Conservation (phyloP, 2,329 filamentous ascomycete genomes). For the Cladorrhinum sp. region DNA sequence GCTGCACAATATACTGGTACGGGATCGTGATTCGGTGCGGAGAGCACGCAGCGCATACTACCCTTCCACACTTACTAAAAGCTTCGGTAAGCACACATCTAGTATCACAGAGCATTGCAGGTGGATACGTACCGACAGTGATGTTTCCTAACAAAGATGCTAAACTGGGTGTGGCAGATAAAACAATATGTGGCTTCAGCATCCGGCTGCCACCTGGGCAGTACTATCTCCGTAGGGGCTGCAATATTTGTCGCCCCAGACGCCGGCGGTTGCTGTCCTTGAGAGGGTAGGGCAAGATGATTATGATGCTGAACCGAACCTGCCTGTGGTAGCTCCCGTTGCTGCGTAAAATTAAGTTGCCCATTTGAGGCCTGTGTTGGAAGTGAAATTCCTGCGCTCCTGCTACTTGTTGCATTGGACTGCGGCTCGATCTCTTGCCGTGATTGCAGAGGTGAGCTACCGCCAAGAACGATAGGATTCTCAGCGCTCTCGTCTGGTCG, state of each 20-base stretch:
- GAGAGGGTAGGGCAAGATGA: background rate
- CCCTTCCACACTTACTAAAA: conserved; percentile 79
- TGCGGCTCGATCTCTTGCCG: background rate
- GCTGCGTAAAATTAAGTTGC: background rate
- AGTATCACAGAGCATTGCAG: too few species aligned
- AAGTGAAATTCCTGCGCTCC: background rate
- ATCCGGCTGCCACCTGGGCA: conserved; percentile 88
- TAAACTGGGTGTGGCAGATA: conserved; percentile 78
- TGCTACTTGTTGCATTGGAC: background rate
- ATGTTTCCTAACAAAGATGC: conserved; percentile 83
- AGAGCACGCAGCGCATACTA: conserved; percentile 86
- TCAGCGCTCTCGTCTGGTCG: background rate
- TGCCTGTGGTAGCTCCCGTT: background rate
- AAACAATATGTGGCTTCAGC: conserved; percentile 77
- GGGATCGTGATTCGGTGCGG: conserved; percentile 95
- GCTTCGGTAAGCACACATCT: background rate
- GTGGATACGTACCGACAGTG: conserved; percentile 68
- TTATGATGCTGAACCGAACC: background rate
- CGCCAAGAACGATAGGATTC: conserved; percentile 10
- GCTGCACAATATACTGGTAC: conserved; percentile 85
- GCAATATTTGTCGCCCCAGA: background rate
- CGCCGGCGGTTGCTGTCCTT: background rate
- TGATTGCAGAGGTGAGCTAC: conserved; percentile 1
- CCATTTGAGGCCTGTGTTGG: background rate
- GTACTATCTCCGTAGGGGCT: conserved; percentile 43